Conservation (phyloP, 1,284 basidiomycete species). For the Cutaneotrichosporon spelunceum region DNA sequence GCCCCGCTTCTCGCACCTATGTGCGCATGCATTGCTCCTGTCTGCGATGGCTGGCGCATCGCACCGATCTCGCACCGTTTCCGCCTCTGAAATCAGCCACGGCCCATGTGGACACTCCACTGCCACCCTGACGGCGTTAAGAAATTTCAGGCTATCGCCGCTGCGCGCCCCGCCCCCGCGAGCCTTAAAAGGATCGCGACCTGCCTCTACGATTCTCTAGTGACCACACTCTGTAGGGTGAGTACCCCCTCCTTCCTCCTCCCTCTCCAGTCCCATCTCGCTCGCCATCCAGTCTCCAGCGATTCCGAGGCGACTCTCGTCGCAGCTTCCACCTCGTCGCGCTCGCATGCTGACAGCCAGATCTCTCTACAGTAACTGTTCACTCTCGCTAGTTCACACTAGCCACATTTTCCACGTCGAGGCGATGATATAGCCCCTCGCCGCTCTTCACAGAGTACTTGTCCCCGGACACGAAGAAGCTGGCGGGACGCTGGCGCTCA, state of each 20-base stretch:
- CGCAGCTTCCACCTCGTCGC: background rate
- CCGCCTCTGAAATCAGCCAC: conserved; percentile 4
- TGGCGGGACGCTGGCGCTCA: conserved; percentile 37
- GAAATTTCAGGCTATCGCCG: conserved; percentile 4
- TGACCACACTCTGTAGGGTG: conserved; percentile 13
- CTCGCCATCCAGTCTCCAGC: background rate
- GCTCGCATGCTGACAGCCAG: conserved; percentile 8
- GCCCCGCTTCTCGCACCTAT: background rate
- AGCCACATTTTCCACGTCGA: conserved; percentile 53
- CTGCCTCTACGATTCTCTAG: conserved; percentile 1
- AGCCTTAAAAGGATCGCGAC: background rate
- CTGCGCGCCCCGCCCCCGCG: background rate
- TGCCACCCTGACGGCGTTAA: background rate
- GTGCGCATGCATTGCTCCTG: background rate
- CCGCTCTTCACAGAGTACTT: conserved; percentile 51
- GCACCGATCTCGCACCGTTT: conserved; percentile 4
- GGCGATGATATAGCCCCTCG: conserved; percentile 50
- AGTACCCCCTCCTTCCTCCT: background rate
- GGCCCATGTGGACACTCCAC: background rate
- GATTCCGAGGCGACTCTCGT: background rate
- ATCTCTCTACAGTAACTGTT: conserved; percentile 51
- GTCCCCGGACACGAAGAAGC: conserved; percentile 44
- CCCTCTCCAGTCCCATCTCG: background rate
- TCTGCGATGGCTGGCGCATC: background rate
- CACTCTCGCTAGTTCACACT: conserved; percentile 51